Evolutionary conservation across 805 yeast species (phyloP).

Genomic region (Candida vaughaniae): DNA sequence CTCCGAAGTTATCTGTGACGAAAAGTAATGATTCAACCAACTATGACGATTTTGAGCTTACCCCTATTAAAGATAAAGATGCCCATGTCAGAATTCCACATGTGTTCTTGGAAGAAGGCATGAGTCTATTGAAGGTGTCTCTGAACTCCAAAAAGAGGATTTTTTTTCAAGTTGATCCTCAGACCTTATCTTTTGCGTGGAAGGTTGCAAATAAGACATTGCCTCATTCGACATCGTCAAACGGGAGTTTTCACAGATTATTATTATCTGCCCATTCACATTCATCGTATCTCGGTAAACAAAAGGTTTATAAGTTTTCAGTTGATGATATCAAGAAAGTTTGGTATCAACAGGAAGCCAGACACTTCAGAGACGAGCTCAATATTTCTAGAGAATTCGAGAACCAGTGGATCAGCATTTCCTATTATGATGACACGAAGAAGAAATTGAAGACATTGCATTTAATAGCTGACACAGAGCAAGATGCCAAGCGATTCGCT

Average conservation of each 20-base stretch:
- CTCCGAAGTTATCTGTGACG: constrained; percentile 2
- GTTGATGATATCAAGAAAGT: constrained; percentile 67
- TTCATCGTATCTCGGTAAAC: constrained; percentile 1
- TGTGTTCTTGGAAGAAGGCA: constrained; percentile 52
- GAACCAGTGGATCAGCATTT: constrained; percentile 75
- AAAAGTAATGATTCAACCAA: constrained; percentile 1
- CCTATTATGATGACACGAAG: constrained; percentile 60
- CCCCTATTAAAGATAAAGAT: background rate
- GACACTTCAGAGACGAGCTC: constrained; percentile 82
- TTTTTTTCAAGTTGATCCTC: constrained; percentile 54
- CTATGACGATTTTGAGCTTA: constrained; percentile 3
- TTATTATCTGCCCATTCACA: constrained; percentile 13
- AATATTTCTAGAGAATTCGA: constrained; percentile 66
- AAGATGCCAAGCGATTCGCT: constrained; percentile 55
- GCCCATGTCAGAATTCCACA: constrained; percentile 36
- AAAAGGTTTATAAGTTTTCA: constrained; percentile 19
- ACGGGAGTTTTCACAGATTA: constrained; percentile 16
- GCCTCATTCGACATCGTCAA: constrained; percentile 18
- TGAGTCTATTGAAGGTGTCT: constrained; percentile 66
- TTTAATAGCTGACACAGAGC: constrained; percentile 65
- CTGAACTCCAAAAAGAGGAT: constrained; percentile 65
- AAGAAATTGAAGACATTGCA: constrained; percentile 77
- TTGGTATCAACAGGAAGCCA: constrained; percentile 67
- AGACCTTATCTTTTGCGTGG: constrained; percentile 37
- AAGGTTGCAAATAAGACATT: constrained; percentile 11